Conservation (phyloP, 768 basidiomycete genomes). For the Tubosaeta sp. region DNA sequence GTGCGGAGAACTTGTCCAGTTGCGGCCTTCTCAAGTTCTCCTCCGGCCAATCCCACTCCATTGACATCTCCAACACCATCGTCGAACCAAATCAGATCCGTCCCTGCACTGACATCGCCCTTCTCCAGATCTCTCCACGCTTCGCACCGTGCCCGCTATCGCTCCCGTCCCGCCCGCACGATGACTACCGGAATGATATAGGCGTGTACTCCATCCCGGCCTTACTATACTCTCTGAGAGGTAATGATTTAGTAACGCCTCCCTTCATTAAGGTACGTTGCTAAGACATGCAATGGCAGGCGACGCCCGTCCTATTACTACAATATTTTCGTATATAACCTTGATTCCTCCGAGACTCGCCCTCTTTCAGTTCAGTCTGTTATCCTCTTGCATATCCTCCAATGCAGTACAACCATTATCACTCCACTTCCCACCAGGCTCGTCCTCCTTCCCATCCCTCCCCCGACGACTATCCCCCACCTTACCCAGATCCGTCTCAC, state of each 20-base stretch:
- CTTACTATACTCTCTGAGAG: constrained; percentile 30
- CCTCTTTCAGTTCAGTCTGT: constrained; percentile 9
- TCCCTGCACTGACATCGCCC: constrained; percentile 22
- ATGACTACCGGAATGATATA: constrained; percentile 33
- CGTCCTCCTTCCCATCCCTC: constrained; percentile 16
- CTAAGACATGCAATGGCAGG: constrained; percentile 34
- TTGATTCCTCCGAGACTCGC: constrained; percentile 9
- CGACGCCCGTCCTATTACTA: constrained; percentile 33
- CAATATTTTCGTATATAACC: constrained; percentile 33
- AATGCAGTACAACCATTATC: constrained; percentile 31
- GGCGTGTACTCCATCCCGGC: constrained; percentile 33
- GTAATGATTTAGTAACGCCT: constrained; percentile 37
- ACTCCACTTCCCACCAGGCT: constrained; percentile 16
- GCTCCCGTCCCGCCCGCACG: constrained; percentile 27
- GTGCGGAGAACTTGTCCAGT: constrained; percentile 25
- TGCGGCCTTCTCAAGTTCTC: constrained; percentile 21
- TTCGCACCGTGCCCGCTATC: constrained; percentile 24
- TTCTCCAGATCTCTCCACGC: constrained; percentile 25
- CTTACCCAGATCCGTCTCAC: constrained; percentile 25
- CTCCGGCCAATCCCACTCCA: constrained; percentile 28
- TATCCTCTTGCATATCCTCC: constrained; percentile 2
- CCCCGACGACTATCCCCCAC: constrained; percentile 16
- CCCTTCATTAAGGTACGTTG: constrained; percentile 36
- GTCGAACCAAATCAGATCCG: constrained; percentile 23
- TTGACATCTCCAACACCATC: constrained; percentile 32